phyloP scores from a whole-genome alignment of 2,329 filamentous ascomycete species.

The Colletotrichum magnum region DNA sequence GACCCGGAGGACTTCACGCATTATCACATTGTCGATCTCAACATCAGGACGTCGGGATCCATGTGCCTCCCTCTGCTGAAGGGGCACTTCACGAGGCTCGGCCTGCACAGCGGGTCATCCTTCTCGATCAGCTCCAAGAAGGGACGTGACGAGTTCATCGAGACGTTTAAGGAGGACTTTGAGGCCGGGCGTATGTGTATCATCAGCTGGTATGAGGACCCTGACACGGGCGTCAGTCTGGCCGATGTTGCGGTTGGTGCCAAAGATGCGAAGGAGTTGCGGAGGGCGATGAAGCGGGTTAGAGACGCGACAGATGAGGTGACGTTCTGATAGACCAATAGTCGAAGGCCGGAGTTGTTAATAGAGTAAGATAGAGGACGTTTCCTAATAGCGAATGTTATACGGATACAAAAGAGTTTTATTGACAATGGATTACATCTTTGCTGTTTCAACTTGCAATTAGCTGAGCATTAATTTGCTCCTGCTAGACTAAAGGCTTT shows the following conservation, averaged over 20 bases:
- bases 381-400: slow-evolving; percentile 42
- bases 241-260: slow-evolving; percentile 50
- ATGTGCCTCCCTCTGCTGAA: slow-evolving; percentile 48
- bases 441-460: too few relatives aligned
- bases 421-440: too few relatives aligned
- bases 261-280: slow-evolving; percentile 44
- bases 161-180: slow-evolving; percentile 45
- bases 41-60: slow-evolving; percentile 51
- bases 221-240: slow-evolving; percentile 44
- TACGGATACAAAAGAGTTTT: too few relatives aligned
- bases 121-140: slow-evolving; percentile 47
- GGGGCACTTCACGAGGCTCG: slow-evolving; percentile 47
- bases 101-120: slow-evolving; percentile 46
- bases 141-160: slow-evolving; percentile 46
- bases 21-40: slow-evolving; percentile 51
- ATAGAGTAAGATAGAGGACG: slow-evolving; percentile 41
- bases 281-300: slow-evolving; percentile 44
- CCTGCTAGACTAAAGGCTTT: too few relatives aligned
- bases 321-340: slow-evolving; percentile 44
- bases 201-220: slow-evolving; percentile 52
- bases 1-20: slow-evolving; percentile 25
- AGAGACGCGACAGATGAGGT: slow-evolving; percentile 47
- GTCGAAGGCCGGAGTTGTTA: too few relatives aligned
- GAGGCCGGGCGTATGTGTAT: slow-evolving; percentile 47
- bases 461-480: too few relatives aligned